Evolutionary conservation across 2,329 filamentous ascomycete genomes (phyloP).

Genomic region (Chalaropsis thielavioides): DNA sequence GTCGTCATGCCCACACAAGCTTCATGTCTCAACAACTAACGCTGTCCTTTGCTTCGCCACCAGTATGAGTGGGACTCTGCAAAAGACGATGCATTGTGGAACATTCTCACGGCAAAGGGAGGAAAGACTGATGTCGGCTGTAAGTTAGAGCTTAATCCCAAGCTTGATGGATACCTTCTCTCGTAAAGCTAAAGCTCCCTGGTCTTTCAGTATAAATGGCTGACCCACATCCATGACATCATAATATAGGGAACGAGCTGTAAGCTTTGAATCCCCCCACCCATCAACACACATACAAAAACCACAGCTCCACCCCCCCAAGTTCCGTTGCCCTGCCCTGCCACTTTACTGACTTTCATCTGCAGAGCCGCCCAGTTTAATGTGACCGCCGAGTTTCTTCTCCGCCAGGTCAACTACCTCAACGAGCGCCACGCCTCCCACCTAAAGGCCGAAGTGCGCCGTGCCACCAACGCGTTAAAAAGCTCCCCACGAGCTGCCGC

Average conservation of each 20-base stretch:
- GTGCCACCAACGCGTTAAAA: constrained; percentile 44
- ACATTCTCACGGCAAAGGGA: constrained; percentile 66
- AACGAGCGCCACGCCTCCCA: constrained; percentile 84
- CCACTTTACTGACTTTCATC: constrained; percentile 1
- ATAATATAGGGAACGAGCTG: constrained; percentile 55
- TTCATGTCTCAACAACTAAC: neutral
- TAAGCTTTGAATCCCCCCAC: constrained; percentile 31
- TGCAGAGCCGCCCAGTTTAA: constrained; percentile 59
- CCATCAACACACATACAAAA: neutral
- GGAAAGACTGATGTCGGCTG: constrained; percentile 72
- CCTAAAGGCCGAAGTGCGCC: constrained; percentile 79
- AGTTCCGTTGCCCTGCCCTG: too few species aligned
- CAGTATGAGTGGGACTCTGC: constrained; percentile 55
- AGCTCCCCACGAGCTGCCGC: constrained; percentile 41
- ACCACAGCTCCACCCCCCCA: neutral
- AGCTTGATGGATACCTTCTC: neutral
- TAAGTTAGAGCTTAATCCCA: constrained; percentile 29
- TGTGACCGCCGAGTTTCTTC: constrained; percentile 73
- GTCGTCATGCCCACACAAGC: neutral
- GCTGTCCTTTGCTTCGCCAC: neutral
- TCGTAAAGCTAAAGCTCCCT: neutral
- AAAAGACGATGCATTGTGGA: constrained; percentile 85
- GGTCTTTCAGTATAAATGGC: constrained; percentile 10
- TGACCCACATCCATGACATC: constrained; percentile 19
- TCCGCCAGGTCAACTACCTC: constrained; percentile 86